Evolutionary conservation across 2,329 filamentous ascomycete species (phyloP), one percentile per base, ranked within the genome.

Genomic region (Colletotrichum eremochloae): DNA sequence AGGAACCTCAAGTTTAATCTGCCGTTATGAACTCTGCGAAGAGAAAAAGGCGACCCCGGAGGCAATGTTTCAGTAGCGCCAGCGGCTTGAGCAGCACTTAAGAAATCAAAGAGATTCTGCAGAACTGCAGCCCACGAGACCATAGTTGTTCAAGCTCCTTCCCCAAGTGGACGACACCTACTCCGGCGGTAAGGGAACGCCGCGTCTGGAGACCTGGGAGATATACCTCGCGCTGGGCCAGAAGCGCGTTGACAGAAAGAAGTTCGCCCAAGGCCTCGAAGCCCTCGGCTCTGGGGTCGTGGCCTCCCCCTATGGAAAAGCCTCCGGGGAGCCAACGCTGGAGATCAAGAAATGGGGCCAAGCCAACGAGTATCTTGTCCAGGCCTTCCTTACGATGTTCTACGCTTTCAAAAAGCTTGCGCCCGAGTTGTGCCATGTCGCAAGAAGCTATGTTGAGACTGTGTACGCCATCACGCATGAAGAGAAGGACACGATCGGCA

Each of bases 1-100:
- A 75, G 75, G 12, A 82, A 87, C 55, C 76, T 90, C 0, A 73
- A 80, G 80, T 0, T 87, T 87, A 56, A 69, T 24, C 2, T 88
- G 86, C 65, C 65, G 64, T 1, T 88, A 86, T 40, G 75, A 75
- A 5, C 73, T 85, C 0, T 87, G 86, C 62, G 67, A 73, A 1
- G 76, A 77, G 7, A 75, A 73, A 61, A 78, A 78, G 33, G 64
- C 63, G 0, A 80, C 78, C 0, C 29, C 77, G 0, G 42, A 46
- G 1, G 33, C 42, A 0, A 61, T 58, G 1, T 5, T 80, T 5
- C 11, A 68, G 6, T 74, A 56, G 31, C 78, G 80, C 0, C 68
- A 67, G 15, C 15, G 7, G 0, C 38, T 80, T 1, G 5, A 50
- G 3, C 14, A 29, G 8, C 9, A 57, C 8, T 12, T 65, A 0